These are phyloP conservation scores for Penicillium olsonii DNA, from an alignment of 2,329 filamentous ascomycete genomes.

Conservation along the genomic window DNA sequence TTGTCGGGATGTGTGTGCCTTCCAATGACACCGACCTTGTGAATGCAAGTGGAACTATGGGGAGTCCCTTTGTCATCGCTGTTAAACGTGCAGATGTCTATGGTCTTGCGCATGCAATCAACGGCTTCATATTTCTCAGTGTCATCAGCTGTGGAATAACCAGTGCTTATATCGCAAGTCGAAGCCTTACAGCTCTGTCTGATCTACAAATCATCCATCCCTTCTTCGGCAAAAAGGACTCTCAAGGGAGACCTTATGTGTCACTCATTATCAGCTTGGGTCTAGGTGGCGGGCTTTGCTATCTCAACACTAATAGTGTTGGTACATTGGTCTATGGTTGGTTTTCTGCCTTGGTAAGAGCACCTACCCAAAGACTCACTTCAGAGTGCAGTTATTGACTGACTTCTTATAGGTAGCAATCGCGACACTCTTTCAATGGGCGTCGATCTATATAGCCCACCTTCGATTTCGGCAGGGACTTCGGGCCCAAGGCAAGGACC, in stretches of 20 bases:
- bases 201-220: constrained; percentile 29
- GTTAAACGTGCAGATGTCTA: constrained; percentile 31
- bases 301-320: constrained; percentile 34
- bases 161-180: constrained; percentile 36
- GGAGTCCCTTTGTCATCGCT: constrained; percentile 35
- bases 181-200: constrained; percentile 34
- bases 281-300: constrained; percentile 35
- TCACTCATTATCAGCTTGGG: constrained; percentile 28
- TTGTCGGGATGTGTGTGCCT: constrained; percentile 38
- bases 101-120: constrained; percentile 33
- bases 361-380: too few relatives aligned
- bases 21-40: constrained; percentile 31
- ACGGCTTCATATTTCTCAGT: constrained; percentile 38
- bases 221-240: constrained; percentile 25
- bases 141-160: constrained; percentile 39
- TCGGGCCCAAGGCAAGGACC: constrained; percentile 29
- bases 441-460: constrained; percentile 28
- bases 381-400: neutral
- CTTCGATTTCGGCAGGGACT: constrained; percentile 31
- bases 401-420: constrained; percentile 26
- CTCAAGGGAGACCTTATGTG: constrained; percentile 32
- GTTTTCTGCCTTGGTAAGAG: constrained; percentile 32
- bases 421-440: constrained; percentile 34
- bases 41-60: constrained; percentile 30
- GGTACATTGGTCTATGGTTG: constrained; percentile 33